Evolutionary conservation across 345 rosid species (phyloP).

Genomic region (Psidium friedrichsthalianum): DNA sequence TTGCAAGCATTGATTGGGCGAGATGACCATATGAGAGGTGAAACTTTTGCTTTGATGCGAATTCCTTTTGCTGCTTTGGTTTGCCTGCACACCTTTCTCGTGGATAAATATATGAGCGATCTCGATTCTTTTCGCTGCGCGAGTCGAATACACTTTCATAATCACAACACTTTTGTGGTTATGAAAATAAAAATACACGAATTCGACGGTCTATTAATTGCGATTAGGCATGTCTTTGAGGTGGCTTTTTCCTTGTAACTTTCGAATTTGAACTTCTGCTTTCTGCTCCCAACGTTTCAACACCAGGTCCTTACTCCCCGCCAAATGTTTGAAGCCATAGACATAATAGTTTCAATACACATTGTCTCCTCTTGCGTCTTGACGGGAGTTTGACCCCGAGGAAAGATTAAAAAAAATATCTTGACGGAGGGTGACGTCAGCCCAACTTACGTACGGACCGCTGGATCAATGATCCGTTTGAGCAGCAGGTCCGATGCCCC

Average conservation of each 20-base stretch:
- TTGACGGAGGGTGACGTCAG: neutral
- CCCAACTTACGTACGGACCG: neutral
- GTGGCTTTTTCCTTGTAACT: neutral
- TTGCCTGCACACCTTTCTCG: neutral
- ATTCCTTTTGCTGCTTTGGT: neutral
- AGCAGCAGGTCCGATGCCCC: neutral
- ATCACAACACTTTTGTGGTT: too few relatives aligned
- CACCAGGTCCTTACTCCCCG: too few relatives aligned
- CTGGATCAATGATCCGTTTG: neutral
- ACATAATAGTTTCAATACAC: too few relatives aligned
- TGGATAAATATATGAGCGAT: neutral
- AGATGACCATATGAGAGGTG: neutral
- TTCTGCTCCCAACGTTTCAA: neutral
- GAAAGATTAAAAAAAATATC: too few relatives aligned
- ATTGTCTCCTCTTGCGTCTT: neutral
- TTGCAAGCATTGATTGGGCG: neutral
- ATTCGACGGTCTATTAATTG: neutral
- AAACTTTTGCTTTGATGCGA: neutral
- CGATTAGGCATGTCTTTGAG: neutral
- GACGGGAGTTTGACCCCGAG: neutral
- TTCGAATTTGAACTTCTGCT: neutral
- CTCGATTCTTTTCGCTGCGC: neutral
- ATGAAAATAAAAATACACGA: neutral
- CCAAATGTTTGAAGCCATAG: neutral
- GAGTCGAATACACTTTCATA: too few relatives aligned